Base-by-base conservation (phyloP, 257 asterid species). In the Gynochthodes officinalis region DNA sequence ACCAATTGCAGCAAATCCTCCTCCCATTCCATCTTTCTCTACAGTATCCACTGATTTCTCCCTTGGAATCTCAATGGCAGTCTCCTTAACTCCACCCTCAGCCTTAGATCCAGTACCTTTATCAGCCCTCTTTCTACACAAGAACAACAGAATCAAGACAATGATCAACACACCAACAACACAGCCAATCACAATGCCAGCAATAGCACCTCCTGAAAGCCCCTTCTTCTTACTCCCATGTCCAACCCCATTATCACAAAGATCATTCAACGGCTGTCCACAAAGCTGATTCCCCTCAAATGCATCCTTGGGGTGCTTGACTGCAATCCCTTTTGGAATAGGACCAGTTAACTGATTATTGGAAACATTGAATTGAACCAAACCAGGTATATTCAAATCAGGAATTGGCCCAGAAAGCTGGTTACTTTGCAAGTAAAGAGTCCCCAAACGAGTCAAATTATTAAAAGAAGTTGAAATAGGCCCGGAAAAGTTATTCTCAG, bases 151-250 rank as follows among this genome's bases (percentile, higher is more conserved):
- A 4, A 90, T 76, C 64, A 89, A 49, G 33, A 92, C 73, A 53
- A 90, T 27, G 48, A 90, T 33, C 46, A 95, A 28, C 58, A 85
- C 60, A 21, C 86, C 97, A 23, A 89, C 12, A 7, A 89, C 77
- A n/a, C 83, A 80, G 19, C 96, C 99, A 10, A 89, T 81, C 61
- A 92, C 83, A 32, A 92, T 92, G 55, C 99, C 98, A 40, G 96
- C 96, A 63, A 95, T 90, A 15, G 97, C 97, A 7, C 97, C 98
- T 37, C 90, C 91, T 44, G 99, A 90, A 50, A 95, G 85, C 30
- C 84, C 81, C 75, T 81, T 84, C 54, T 83, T 79, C 33, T 72
- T 74, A 30, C 16, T 59, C 42, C 58, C 75, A 27, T 66, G 39
- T 49, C 65, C 75, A 5, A 42, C 64, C 2, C 67, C 74, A 32